phyloP scores from a whole-genome alignment of 768 basidiomycete species.

The Artomyces pyxidatus region DNA sequence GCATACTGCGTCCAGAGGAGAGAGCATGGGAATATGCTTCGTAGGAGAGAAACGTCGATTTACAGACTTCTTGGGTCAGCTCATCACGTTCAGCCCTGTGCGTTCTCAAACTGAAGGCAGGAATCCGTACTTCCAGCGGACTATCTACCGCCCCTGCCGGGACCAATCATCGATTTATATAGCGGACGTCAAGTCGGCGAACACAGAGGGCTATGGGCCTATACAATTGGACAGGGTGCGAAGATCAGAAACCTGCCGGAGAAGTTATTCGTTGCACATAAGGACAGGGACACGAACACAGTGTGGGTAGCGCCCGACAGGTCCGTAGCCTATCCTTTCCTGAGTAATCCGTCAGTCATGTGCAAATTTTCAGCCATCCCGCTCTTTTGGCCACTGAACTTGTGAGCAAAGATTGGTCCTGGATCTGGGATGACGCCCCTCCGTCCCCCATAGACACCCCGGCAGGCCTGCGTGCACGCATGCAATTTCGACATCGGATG shows the following conservation, averaged over 20 bases:
- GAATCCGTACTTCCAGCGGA: constrained; percentile 42
- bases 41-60: constrained; percentile 77
- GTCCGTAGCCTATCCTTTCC: too few species aligned
- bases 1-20: constrained; percentile 66
- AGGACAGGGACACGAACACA: constrained; percentile 53
- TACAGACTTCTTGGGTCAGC: constrained; percentile 61
- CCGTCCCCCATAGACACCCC: constrained; percentile 36
- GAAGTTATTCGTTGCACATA: constrained; percentile 66
- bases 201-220: constrained; percentile 77
- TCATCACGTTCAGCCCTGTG: neutral
- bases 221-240: constrained; percentile 79
- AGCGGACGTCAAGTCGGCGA: constrained; percentile 46
- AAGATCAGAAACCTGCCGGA: constrained; percentile 51
- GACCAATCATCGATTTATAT: constrained; percentile 52
- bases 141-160: constrained; percentile 65
- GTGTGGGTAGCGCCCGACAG: constrained; percentile 71
- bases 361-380: constrained; percentile 54
- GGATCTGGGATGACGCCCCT: constrained; percentile 67
- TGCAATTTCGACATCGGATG: constrained; percentile 73
- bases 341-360: too few species aligned
- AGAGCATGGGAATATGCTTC: constrained; percentile 95
- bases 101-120: neutral
- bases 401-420: constrained; percentile 45
- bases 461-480: constrained; percentile 38
- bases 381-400: constrained; percentile 35